These are phyloP conservation scores for Saturnispora saitoi DNA, from an alignment of 805 yeast species.

Conservation along the genomic window DNA sequence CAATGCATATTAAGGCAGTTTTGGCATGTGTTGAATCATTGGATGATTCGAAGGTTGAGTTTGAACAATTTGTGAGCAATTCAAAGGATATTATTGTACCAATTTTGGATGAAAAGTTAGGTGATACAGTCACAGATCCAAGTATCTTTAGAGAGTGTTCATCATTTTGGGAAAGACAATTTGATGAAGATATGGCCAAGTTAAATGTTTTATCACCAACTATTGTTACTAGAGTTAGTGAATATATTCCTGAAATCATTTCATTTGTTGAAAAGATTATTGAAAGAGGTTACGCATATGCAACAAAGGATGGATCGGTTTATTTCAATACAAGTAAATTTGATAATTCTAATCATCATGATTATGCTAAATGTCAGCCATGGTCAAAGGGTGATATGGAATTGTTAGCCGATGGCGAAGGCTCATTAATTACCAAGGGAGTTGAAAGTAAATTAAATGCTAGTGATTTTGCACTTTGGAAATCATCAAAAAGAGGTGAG, in stretches of 20 bases:
- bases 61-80: conserved; percentile 34
- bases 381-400: conserved; percentile 91
- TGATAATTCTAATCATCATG: conserved; percentile 63
- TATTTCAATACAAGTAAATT: conserved; percentile 85
- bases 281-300: conserved; percentile 73
- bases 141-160: conserved; percentile 74
- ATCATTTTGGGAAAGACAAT: conserved; percentile 81
- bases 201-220: conserved; percentile 81
- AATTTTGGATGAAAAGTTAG: conserved; percentile 59
- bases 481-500: conserved; percentile 93
- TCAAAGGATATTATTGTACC: conserved; percentile 77
- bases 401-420: conserved; percentile 91
- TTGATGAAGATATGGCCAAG: conserved; percentile 74
- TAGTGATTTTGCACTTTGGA: conserved; percentile 95
- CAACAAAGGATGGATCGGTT: conserved; percentile 85
- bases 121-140: conserved; percentile 76
- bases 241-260: conserved; percentile 88
- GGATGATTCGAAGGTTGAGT: conserved; percentile 15
- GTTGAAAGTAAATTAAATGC: conserved; percentile 54
- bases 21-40: conserved; percentile 32
- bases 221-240: conserved; percentile 89
- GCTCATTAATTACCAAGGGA: conserved; percentile 46
- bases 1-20: conserved; percentile 72
- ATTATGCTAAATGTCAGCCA: conserved; percentile 93
- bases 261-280: conserved; percentile 69